A percentile compares a stretch with the other conserved stretches of the same genome.
Evolutionary conservation across 1,284 basidiomycete species (phyloP).

Genomic region (Irpex sp.): DNA sequence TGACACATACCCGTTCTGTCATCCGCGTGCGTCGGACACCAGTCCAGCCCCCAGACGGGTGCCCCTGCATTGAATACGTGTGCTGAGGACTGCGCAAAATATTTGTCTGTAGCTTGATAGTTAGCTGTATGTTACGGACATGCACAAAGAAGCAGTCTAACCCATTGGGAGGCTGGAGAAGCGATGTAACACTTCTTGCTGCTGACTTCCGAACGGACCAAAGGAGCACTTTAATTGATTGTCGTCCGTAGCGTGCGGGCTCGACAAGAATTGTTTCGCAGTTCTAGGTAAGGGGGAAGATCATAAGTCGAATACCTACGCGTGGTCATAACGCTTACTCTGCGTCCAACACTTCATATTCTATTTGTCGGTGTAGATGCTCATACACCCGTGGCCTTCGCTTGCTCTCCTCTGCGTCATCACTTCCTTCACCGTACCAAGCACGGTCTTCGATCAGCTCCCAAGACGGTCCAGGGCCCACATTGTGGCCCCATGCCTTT

Average conservation of each 20-base stretch:
- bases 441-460: constrained; percentile 69
- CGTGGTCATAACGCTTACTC: background rate
- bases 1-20: constrained; percentile 40
- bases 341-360: background rate
- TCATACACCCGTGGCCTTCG: constrained; percentile 57
- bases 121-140: background rate
- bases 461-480: constrained; percentile 71
- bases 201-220: constrained; percentile 56
- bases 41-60: constrained; percentile 84
- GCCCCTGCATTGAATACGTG: constrained; percentile 81
- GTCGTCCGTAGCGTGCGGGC: background rate
- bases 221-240: constrained; percentile 51
- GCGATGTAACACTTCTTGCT: constrained; percentile 42
- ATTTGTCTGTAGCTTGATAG: constrained; percentile 24
- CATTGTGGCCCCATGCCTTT: constrained; percentile 66
- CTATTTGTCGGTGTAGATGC: background rate
- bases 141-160: constrained; percentile 36
- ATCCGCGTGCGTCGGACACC: constrained; percentile 76
- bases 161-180: background rate
- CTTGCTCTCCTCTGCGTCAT: constrained; percentile 38
- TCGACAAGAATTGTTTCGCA: background rate
- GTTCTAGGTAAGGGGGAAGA: background rate
- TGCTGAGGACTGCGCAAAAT: constrained; percentile 47
- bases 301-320: too few relatives aligned
- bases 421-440: constrained; percentile 66